phyloP scores from a whole-genome alignment of 305 asterid species.

The Fraxinus latifolia region DNA sequence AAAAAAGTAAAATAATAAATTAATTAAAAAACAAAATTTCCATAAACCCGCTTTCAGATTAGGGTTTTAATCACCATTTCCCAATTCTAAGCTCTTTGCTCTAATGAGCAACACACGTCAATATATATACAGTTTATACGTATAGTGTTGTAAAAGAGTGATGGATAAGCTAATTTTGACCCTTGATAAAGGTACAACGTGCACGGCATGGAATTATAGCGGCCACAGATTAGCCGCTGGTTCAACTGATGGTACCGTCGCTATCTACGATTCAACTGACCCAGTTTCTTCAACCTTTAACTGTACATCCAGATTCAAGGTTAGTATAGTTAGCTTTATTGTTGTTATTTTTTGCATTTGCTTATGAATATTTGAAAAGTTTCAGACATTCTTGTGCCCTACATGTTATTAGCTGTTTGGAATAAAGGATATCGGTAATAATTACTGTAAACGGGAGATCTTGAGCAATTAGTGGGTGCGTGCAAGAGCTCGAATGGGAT shows the following conservation, averaged over 20 bases:
- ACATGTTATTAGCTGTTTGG: background rate
- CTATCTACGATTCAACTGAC: conserved; percentile 57
- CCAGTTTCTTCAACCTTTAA: conserved; percentile 67
- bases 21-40: background rate
- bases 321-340: background rate
- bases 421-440: background rate
- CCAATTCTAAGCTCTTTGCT: background rate
- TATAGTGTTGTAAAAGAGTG: background rate
- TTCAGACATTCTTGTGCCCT: background rate
- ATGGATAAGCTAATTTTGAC: conserved; percentile 53
- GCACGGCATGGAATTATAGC: conserved; percentile 80
- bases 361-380: background rate
- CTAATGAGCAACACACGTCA: background rate
- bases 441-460: background rate
- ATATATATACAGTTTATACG: background rate
- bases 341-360: background rate
- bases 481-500: background rate
- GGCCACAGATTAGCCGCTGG: conserved; percentile 80
- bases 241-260: conserved; percentile 51
- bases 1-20: background rate
- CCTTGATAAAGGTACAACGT: conserved; percentile 62
- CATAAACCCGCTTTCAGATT: background rate
- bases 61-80: background rate
- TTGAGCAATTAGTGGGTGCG: background rate
- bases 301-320: conserved; percentile 61